These are phyloP conservation scores for Hemisphaericaspora lyxosophila DNA, from an alignment of 1,139 yeast genomes.

Conservation along the genomic window DNA sequence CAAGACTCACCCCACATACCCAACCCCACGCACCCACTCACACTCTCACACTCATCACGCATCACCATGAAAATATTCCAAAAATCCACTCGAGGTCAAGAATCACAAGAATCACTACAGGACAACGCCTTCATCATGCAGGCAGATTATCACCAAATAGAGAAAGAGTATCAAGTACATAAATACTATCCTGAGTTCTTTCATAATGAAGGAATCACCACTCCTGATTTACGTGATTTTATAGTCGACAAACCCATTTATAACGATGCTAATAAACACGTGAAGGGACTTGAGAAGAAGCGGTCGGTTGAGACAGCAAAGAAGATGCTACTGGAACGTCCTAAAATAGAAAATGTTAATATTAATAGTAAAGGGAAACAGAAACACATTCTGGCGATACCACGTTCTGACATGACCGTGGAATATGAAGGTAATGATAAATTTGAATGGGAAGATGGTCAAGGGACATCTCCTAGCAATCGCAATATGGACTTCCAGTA, in stretches of 20 bases:
- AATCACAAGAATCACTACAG: not conserved
- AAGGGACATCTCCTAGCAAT: not conserved
- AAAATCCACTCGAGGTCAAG: not conserved
- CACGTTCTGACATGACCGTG: not conserved
- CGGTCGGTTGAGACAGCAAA: not conserved
- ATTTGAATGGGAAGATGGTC: not conserved
- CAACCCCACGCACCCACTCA: not conserved
- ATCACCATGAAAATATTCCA: not conserved
- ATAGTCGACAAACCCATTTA: slow-evolving; percentile 44
- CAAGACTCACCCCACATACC: not conserved
- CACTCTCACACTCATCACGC: not conserved
- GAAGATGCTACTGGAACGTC: not conserved
- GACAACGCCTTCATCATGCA: slow-evolving; percentile 15
- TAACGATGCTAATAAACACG: slow-evolving; percentile 38
- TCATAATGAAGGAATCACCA: slow-evolving; percentile 39
- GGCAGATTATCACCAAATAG: slow-evolving; percentile 40
- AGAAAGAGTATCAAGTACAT: slow-evolving; percentile 32
- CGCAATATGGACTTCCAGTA: too few species aligned
- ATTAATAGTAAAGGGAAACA: too few species aligned
- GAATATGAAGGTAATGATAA: not conserved
- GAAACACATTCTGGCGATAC: not conserved
- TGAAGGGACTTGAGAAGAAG: slow-evolving; percentile 14
- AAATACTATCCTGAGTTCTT: slow-evolving; percentile 43
- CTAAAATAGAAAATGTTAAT: not conserved
- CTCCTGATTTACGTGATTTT: slow-evolving; percentile 38